Base-by-base conservation (phyloP, 2,329 filamentous ascomycete species). In the Exserohilum turcica region DNA sequence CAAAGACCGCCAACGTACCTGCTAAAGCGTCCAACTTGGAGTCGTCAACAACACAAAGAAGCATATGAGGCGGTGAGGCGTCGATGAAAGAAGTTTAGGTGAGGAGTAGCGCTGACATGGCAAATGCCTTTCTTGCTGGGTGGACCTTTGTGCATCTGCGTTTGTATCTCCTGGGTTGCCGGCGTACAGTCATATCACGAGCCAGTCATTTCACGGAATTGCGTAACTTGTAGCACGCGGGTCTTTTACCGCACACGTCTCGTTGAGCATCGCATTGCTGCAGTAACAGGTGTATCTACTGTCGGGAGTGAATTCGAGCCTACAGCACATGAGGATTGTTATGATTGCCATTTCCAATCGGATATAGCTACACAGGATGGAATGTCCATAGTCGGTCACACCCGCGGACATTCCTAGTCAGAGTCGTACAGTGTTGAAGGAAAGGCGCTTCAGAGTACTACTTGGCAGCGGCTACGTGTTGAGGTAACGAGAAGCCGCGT, bases 341-440 rank as follows among this genome's bases (percentile, higher is more conserved):
- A 15, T 15, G 2, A 8, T 8, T 3, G 18, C 8, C n/a, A 8
- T 6, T 4, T 4, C 15, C 3, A 6, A 8, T 44, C 13, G 16
- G 24, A 7, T 1, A n/a, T 6, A 3, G 36, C 8, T 10, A 21
- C 6, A 33, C 27, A 33, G 37, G 0, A n/a, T 8, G 3, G 24
- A 15, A 42, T 28, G 19, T 45, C 37, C 24, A 44, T 36, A 47
- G 5, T 37, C 5, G 7, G 43, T 54, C 3, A 45, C 46, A 39
- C 32, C 43, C 43, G 43, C 15, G 5, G 16, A 15, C n/a, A 45
- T 21, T 35, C 32, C 44, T 16, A 31, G 19, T 42, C 15, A 27
- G 27, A 28, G 54, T 63, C 38, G 56, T 46, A 63, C 57, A 33
- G 52, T 27, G 57, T 55, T 50, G 31, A 19, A 28, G 48, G 33